phyloP scores from a whole-genome alignment of 2,329 filamentous ascomycete genomes.

The Colletotrichum sp. region DNA sequence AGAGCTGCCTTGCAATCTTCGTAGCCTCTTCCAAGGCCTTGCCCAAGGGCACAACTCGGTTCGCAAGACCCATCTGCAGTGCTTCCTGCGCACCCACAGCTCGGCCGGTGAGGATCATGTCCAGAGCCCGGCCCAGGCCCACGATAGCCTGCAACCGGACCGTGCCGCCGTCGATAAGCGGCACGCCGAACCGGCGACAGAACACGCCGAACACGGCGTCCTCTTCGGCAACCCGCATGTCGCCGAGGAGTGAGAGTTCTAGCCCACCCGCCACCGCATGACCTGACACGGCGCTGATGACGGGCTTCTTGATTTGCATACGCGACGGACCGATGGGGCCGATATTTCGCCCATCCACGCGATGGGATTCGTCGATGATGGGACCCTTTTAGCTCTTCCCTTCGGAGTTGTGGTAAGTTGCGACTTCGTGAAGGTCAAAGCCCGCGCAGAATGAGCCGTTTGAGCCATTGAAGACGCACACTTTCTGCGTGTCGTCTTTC shows the following conservation, averaged over 20 bases:
- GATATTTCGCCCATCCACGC: constrained; percentile 25
- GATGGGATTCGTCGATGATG: constrained; percentile 7
- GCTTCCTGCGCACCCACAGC: constrained; percentile 54
- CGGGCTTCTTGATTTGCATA: constrained; percentile 53
- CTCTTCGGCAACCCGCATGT: constrained; percentile 58
- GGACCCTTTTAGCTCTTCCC: not conserved
- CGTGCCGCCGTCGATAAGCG: constrained; percentile 48
- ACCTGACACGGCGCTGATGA: constrained; percentile 56
- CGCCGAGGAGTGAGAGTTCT: constrained; percentile 55
- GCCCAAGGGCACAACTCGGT: constrained; percentile 55
- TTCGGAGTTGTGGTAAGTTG: constrained; percentile 17
- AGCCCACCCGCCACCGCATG: constrained; percentile 59
- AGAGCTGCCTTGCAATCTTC: constrained; percentile 48
- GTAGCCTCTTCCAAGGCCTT: constrained; percentile 53
- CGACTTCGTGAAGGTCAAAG: constrained; percentile 54
- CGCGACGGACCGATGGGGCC: constrained; percentile 59
- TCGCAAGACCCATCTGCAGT: constrained; percentile 55
- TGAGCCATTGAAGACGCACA: constrained; percentile 54
- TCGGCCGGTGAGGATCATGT: constrained; percentile 62
- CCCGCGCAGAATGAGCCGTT: constrained; percentile 57
- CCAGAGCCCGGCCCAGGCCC: constrained; percentile 57
- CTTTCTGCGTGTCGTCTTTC: constrained; percentile 51
- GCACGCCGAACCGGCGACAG: constrained; percentile 48
- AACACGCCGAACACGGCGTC: constrained; percentile 61
- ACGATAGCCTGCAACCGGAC: constrained; percentile 56